Evolutionary conservation across 2,329 filamentous ascomycete genomes (phyloP), one percentile per base, ranked within the genome.

Genomic region (Akanthomyces lecanii): DNA sequence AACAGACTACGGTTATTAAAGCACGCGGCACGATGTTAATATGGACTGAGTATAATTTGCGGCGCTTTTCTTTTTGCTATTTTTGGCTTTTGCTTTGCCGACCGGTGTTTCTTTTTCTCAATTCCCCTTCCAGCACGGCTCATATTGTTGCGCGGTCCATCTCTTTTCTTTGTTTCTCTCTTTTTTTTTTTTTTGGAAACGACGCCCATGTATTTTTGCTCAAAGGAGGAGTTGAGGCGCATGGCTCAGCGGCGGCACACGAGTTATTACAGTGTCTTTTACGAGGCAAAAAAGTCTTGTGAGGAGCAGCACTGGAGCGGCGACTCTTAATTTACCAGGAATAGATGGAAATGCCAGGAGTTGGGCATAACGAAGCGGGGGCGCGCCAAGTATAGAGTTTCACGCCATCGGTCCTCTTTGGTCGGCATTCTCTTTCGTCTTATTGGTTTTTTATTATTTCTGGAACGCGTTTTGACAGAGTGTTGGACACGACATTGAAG

Each of bases 401-500:
- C 50, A 50, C 16, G 51, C 30, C 40, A 62, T 55, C 23, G 30
- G 42, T 55, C 47, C 44, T 30, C 21, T 16, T 40, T 5, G 38
- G 38, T 40, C 14, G 3, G 38, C 38, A 40, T 16, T 40, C 7
- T 40, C 38, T 40, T 40, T 53, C 23, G 14, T 28, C 42, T 38
- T 21, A 21, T 28, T 48, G 16, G 48, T 28, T 56, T 50, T 50
- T 30, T 51, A 30, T 51, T 25, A 28, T 56, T 36, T 33, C 25
- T 18, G 52, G 33, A 30, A 42, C 36, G 44, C 28, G 45, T 40
- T 36, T 48, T 23, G 30, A n/a, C 30, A 18, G 36, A 61, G 16
- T 18, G 44, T 56, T 62, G 60, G 52, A 57, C 52, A 62, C 25
- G 53, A 36, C 33, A 44, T 50, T 21, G 45, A 51, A 30, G 52